These are phyloP conservation scores for Auricularia sp. DNA, from an alignment of 768 basidiomycete species.

Conservation along the genomic window DNA sequence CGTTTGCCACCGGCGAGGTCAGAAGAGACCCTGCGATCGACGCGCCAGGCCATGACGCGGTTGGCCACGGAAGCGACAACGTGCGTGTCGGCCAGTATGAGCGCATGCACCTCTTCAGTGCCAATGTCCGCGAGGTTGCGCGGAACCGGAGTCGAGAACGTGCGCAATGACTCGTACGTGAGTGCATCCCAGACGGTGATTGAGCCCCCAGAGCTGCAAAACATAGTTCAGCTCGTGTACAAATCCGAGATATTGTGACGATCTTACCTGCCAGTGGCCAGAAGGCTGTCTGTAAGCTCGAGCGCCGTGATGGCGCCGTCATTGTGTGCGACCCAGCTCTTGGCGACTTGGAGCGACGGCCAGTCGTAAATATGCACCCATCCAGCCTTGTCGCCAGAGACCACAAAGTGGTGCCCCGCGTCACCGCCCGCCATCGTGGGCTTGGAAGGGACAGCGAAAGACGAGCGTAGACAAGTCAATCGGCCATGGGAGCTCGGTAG, in stretches of 20 bases:
- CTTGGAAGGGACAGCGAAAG: background rate
- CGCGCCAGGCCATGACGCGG: conserved; percentile 58
- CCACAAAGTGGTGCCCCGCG: conserved; percentile 38
- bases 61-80: conserved; percentile 53
- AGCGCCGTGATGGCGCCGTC: conserved; percentile 59
- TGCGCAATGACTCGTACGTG: conserved; percentile 46
- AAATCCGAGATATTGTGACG: background rate
- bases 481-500: background rate
- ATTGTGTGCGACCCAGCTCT: conserved; percentile 33
- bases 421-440: conserved; percentile 15
- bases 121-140: conserved; percentile 21
- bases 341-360: conserved; percentile 12
- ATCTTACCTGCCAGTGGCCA: conserved; percentile 44
- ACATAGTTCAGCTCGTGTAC: background rate
- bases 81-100: conserved; percentile 45
- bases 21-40: conserved; percentile 25
- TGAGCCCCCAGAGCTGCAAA: conserved; percentile 42
- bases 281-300: conserved; percentile 45
- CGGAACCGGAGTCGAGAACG: conserved; percentile 38
- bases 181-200: conserved; percentile 58
- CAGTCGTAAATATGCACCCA: conserved; percentile 54
- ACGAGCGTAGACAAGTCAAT: conserved; percentile 2
- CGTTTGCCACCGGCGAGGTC: background rate
- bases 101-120: conserved; percentile 40
- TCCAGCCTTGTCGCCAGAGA: conserved; percentile 59